Evolutionary conservation across 352 stramenopile genomes (phyloP), one percentile per base, ranked within the genome.

Genomic region (Phytophthora colocasiae): DNA sequence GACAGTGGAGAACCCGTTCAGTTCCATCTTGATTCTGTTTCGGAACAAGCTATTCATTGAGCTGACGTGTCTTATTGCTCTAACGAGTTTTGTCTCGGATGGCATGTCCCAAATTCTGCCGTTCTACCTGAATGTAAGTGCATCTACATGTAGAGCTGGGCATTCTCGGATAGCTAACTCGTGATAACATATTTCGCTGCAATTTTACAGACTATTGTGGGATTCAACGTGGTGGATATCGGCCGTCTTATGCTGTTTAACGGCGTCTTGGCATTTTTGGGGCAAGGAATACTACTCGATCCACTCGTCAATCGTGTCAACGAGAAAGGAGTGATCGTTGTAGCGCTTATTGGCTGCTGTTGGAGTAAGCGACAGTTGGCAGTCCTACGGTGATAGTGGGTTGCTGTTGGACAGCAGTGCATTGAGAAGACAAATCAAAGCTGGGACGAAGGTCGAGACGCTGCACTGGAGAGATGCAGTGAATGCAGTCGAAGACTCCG

Each of bases 91-190:
- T 47, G 77, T 86, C 8, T 54, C 57, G 17, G 82, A 73, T 17
- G 82, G 82, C 6, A 68, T 81, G 24, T 84, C 69, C 36, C 81
- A 58, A 26, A 34, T 51, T 39, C 48, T 43, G 14, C 73, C 81
- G 34, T 95, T 91, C 55, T 95, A 87, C 61, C 72, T 95, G 36
- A 95, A 93, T 55, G 81, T 89, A 62, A 66, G 71, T 59, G 31
- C 8, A 36, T 4, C 4, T 14, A 19, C 19, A 19, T 19, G 19
- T 19, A 36, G 8, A 4, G 5, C 1, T 32, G 24, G 7, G 27
- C 2, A 34, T 34, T 6, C 29, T 34, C 14, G 17, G 9, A 24
- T 27, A 36, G 14, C 38, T 15, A 15, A 24, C 4, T 41, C 6
- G 1, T 24, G 29, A 3, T 36, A 22, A 61, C 40, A 22, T 56